phyloP scores from a whole-genome alignment of 2,329 filamentous ascomycete genomes.

The Alternaria novae-zelandiae region DNA sequence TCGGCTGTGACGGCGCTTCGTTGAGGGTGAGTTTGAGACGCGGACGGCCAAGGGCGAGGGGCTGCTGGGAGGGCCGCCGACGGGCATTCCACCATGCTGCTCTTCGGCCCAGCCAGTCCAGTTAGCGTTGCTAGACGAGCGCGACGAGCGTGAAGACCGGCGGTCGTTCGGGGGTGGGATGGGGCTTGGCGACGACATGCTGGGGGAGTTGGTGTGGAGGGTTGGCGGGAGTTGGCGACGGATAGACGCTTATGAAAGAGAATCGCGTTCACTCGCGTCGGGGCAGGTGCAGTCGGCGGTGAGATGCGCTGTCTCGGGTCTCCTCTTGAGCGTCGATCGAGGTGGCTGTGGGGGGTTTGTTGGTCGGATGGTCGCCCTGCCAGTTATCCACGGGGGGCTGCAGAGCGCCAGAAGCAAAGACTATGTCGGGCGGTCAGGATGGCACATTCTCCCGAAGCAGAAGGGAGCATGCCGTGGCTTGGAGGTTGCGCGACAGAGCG shows the following conservation, averaged over 20 bases:
- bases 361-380: constrained; percentile 8
- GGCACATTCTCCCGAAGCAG: constrained; percentile 23
- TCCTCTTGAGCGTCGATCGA: constrained; percentile 3
- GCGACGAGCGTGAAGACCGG: constrained; percentile 45
- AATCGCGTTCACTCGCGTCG: neutral
- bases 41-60: constrained; percentile 48
- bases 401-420: constrained; percentile 17
- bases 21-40: constrained; percentile 47
- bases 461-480: constrained; percentile 20
- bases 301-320: constrained; percentile 9
- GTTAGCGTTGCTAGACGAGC: constrained; percentile 40
- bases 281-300: neutral
- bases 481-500: constrained; percentile 28
- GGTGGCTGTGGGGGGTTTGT: constrained; percentile 4
- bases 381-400: constrained; percentile 8
- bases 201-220: neutral
- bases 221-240: neutral
- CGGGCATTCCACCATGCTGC: constrained; percentile 28
- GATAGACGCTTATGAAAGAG: neutral
- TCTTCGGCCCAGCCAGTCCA: constrained; percentile 29
- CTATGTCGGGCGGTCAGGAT: constrained; percentile 25
- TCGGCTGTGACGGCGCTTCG: constrained; percentile 44
- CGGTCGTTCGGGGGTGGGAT: constrained; percentile 46
- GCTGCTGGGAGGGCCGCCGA: constrained; percentile 47
- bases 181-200: constrained; percentile 46